Conservation (phyloP, 2,329 filamentous ascomycete species). For the Trichoderma harzianum region DNA sequence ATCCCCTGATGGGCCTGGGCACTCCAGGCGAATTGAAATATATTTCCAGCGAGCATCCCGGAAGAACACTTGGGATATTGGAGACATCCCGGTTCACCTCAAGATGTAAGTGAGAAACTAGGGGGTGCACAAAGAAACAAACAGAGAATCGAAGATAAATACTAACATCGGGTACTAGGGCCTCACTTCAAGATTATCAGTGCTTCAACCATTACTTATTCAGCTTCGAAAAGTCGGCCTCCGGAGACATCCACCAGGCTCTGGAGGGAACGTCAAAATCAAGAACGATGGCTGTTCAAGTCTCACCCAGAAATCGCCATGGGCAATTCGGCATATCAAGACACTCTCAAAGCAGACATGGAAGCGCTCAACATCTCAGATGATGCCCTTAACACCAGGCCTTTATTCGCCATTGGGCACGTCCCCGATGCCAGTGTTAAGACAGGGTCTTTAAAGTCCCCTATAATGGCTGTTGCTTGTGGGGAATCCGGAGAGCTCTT, state of each 20-base stretch:
- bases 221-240: constrained; percentile 29
- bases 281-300: constrained; percentile 50
- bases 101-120: constrained; percentile 17
- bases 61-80: constrained; percentile 28
- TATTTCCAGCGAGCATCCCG: constrained; percentile 25
- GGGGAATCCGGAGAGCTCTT: constrained; percentile 59
- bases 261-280: constrained; percentile 33
- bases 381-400: constrained; percentile 22
- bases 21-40: constrained; percentile 35
- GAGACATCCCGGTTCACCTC: constrained; percentile 31
- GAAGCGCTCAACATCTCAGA: constrained; percentile 30
- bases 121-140: not conserved
- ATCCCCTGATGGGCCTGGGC: constrained; percentile 33
- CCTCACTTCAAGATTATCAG: constrained; percentile 34
- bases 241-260: constrained; percentile 27
- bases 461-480: constrained; percentile 45
- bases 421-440: constrained; percentile 41
- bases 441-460: constrained; percentile 26
- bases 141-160: not conserved
- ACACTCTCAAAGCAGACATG: constrained; percentile 37
- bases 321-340: constrained; percentile 33
- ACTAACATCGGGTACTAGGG: constrained; percentile 22
- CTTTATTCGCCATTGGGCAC: constrained; percentile 55
- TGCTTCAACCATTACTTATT: constrained; percentile 34
- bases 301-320: constrained; percentile 49